phyloP scores from a whole-genome alignment of 495 filamentous ascomycete species.

The Pseudomonodictys pantanalensis region DNA sequence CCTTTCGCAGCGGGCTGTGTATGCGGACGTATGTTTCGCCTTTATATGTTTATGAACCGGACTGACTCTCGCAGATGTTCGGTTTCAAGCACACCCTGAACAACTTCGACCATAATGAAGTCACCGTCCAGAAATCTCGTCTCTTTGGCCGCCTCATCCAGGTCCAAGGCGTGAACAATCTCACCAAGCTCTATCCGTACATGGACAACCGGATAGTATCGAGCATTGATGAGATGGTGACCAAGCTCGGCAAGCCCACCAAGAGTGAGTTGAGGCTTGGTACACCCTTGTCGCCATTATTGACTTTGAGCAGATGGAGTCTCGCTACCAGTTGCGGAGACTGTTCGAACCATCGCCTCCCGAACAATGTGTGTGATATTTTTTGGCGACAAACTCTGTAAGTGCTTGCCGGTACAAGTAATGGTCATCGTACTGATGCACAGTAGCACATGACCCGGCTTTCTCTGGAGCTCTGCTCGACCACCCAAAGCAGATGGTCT shows the following conservation, averaged over 20 bases:
- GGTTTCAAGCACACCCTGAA: slow-evolving; percentile 10
- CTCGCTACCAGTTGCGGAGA: not conserved
- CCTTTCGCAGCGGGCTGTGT: slow-evolving; percentile 6
- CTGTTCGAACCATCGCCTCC: not conserved
- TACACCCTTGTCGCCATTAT: too few relatives aligned
- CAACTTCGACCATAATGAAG: slow-evolving; percentile 1
- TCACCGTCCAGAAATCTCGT: not conserved
- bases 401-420: not conserved
- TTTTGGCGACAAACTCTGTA: not conserved
- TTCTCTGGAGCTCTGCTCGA: not conserved
- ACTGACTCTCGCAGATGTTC: not conserved
- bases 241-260: too few relatives aligned
- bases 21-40: slow-evolving; percentile 1
- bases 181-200: not conserved
- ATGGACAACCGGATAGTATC: not conserved
- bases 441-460: not conserved
- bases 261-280: too few relatives aligned
- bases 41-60: not conserved
- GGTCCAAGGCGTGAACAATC: not conserved
- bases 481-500: slow-evolving; percentile 3
- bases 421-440: not conserved
- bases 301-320: not conserved
- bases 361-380: not conserved
- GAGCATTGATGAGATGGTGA: not conserved
- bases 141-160: not conserved